Conservation (phyloP, 306 rosid species). For the Biancaea sappan region DNA sequence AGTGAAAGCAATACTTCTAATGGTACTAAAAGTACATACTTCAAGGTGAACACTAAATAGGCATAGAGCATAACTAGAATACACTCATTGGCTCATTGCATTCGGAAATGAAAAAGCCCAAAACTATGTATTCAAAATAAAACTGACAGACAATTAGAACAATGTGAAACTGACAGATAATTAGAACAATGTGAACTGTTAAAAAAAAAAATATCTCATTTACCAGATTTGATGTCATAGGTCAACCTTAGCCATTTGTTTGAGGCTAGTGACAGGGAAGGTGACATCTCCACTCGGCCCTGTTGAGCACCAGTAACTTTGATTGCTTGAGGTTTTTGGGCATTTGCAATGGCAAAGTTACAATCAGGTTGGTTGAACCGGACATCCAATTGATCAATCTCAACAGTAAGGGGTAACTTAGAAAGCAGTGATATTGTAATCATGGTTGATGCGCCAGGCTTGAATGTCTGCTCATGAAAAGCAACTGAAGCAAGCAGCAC, state of each 20-base stretch:
- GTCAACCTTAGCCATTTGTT: conserved; percentile 93
- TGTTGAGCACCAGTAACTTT: conserved; percentile 51
- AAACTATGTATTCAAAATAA: conserved; percentile 18
- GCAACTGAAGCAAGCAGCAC: conserved; percentile 94
- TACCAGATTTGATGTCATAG: conserved; percentile 80
- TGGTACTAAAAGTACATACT: conserved; percentile 23
- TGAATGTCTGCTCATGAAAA: conserved; percentile 83
- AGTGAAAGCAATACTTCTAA: conserved; percentile 22
- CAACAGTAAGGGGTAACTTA: conserved; percentile 70
- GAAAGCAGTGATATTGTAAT: conserved; percentile 82
- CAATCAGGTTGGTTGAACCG: conserved; percentile 87
- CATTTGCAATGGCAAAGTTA: conserved; percentile 69
- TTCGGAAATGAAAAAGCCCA: neutral
- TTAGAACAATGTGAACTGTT: conserved; percentile 10
- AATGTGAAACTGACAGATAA: conserved; percentile 12
- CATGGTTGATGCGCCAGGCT: conserved; percentile 67
- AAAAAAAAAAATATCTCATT: conserved; percentile 19
- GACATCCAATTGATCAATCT: conserved; percentile 78
- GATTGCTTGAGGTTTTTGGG: conserved; percentile 52
- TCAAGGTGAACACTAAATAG: conserved; percentile 16
- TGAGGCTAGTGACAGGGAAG: conserved; percentile 66
- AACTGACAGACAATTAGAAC: conserved; percentile 13
- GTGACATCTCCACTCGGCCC: conserved; percentile 51
- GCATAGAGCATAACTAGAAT: conserved; percentile 9
- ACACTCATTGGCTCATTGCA: neutral